Evolutionary conservation across 2,329 filamentous ascomycete species (phyloP).

Genomic region (Lasiodiplodia sp.): DNA sequence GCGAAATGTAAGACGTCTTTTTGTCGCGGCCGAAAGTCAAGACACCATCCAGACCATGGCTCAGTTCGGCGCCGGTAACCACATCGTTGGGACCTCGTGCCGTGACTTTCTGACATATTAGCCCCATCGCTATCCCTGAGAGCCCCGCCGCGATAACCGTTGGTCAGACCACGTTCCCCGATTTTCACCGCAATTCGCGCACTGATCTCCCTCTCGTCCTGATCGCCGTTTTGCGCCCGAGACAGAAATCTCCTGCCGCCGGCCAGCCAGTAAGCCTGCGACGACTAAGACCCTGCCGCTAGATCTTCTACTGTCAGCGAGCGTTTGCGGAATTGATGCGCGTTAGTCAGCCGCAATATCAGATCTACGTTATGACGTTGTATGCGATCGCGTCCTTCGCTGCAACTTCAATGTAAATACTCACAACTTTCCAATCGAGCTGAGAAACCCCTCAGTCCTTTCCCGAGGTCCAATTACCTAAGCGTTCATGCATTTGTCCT

Average conservation of each 20-base stretch:
- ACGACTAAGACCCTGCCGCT: neutral
- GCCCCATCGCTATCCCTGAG: neutral
- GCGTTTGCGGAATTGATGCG: neutral
- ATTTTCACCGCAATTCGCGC: neutral
- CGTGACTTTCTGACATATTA: neutral
- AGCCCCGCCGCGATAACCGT: neutral
- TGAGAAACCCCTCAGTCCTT: neutral
- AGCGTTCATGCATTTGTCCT: neutral
- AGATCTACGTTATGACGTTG: neutral
- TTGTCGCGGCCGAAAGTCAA: neutral
- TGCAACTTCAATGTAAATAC: neutral
- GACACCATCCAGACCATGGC: neutral
- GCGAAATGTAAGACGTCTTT: too few species aligned
- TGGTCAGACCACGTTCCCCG: neutral
- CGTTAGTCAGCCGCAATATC: neutral
- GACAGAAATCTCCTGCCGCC: neutral
- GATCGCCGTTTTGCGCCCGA: neutral
- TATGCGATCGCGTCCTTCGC: neutral
- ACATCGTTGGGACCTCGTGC: neutral
- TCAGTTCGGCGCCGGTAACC: neutral
- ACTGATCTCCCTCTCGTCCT: neutral
- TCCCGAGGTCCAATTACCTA: neutral
- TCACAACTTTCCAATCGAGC: neutral
- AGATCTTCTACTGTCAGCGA: neutral
- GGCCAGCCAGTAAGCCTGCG: neutral